Evolutionary conservation across 1,284 basidiomycete species (phyloP).

Genomic region (Boletellus deceptivus): DNA sequence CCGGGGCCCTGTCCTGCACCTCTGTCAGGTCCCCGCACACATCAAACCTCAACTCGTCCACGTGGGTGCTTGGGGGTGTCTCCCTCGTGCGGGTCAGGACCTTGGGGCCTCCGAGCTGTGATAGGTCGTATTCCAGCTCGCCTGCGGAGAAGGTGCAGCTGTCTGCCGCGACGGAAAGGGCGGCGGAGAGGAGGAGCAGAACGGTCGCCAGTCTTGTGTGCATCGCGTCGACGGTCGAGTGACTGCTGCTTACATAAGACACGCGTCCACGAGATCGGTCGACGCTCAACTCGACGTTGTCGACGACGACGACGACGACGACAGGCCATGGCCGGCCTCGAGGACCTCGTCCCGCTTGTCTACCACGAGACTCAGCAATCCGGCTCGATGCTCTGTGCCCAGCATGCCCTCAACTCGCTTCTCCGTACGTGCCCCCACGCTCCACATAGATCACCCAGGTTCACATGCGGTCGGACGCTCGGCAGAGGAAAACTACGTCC

Average conservation of each 20-base stretch:
- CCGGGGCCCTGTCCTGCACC: slow-evolving; percentile 45
- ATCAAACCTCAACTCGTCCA: slow-evolving; percentile 52
- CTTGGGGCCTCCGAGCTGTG: slow-evolving; percentile 49
- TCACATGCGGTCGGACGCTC: slow-evolving; percentile 5
- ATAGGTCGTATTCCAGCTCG: slow-evolving; percentile 58
- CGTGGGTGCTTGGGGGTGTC: slow-evolving; percentile 48
- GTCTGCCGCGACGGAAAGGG: slow-evolving; percentile 34
- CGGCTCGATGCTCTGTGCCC: slow-evolving; percentile 84
- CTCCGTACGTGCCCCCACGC: slow-evolving; percentile 48
- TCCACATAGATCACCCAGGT: slow-evolving; percentile 6
- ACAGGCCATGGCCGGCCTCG: slow-evolving; percentile 54
- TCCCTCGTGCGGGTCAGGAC: slow-evolving; percentile 39
- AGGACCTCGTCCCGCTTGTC: slow-evolving; percentile 53
- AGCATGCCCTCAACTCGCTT: slow-evolving; percentile 80
- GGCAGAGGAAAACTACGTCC: slow-evolving; percentile 69
- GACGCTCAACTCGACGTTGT: slow-evolving; percentile 9
- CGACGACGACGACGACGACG: slow-evolving; percentile 12
- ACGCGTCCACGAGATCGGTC: slow-evolving; percentile 36
- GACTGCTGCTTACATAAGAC: slow-evolving; percentile 34
- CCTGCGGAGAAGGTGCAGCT: slow-evolving; percentile 52
- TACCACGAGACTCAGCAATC: slow-evolving; percentile 76
- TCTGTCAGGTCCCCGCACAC: slow-evolving; percentile 59
- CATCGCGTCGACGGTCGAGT: slow-evolving; percentile 13
- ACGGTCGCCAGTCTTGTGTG: slow-evolving; percentile 13
- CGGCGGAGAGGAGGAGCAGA: slow-evolving; percentile 33